Conservation (phyloP, 225 moss, liverwort and hornwort genomes). For the Takakia lepidozioides region DNA sequence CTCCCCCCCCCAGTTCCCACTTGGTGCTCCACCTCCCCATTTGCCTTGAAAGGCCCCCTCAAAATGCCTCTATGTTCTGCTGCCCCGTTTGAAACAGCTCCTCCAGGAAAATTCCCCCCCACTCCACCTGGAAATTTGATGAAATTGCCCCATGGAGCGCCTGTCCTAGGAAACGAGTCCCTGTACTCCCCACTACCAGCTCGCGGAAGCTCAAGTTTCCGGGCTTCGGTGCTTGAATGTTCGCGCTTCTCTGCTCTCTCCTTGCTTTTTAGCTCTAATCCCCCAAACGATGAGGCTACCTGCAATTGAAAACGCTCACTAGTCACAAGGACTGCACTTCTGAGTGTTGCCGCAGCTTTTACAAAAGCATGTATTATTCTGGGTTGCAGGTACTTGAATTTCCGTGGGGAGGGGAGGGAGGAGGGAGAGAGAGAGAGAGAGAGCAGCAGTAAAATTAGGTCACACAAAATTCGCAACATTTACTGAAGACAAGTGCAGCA, state of each 20-base stretch:
- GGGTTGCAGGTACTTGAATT: no score
- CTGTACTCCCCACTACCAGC: conserved; percentile 23
- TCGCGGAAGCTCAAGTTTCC: conserved; percentile 34
- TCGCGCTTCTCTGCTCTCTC: conserved; percentile 25
- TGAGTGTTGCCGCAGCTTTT: no score
- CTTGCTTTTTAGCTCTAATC: conserved; percentile 39
- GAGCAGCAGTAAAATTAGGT: background rate
- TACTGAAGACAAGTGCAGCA: background rate
- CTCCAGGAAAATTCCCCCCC: conserved; percentile 31
- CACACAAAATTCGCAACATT: background rate
- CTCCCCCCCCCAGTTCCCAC: conserved; percentile 28
- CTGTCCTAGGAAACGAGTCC: conserved; percentile 10
- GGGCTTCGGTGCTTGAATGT: conserved; percentile 15
- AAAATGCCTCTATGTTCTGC: conserved; percentile 54
- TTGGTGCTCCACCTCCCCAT: conserved; percentile 44
- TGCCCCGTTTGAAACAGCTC: conserved; percentile 35
- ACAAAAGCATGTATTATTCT: no score
- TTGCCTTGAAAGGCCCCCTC: conserved; percentile 43
- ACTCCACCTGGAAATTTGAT: conserved; percentile 23
- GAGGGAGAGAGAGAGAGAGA: no score
- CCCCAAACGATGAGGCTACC: conserved; percentile 79
- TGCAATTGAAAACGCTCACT: conserved; percentile 13
- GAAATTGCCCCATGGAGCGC: conserved; percentile 3
- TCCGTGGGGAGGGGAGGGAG: no score
- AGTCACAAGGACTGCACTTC: no score